phyloP scores from a whole-genome alignment of 352 stramenopile genomes.

The Discostella stelligera region DNA sequence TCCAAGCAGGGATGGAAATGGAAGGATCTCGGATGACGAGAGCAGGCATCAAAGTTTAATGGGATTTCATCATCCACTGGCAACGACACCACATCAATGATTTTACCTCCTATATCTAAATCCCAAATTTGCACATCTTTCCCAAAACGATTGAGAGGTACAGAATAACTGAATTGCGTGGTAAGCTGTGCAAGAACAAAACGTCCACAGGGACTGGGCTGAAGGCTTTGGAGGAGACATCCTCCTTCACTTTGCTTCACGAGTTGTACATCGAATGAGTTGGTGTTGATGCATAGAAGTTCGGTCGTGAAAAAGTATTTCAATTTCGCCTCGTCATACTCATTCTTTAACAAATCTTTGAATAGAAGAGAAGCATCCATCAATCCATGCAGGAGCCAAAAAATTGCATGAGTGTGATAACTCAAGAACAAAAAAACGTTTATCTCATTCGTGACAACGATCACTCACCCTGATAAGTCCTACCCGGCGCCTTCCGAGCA shows the following conservation, averaged over 20 bases:
- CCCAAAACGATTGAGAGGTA: conserved; percentile 42
- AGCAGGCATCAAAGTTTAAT: conserved; percentile 46
- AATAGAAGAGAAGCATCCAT: background rate
- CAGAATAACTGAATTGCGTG: conserved; percentile 44
- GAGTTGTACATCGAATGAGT: background rate
- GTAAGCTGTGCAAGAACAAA: conserved; percentile 29
- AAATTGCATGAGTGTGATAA: background rate
- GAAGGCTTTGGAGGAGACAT: conserved; percentile 24
- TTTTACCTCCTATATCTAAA: conserved; percentile 10
- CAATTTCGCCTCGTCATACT: conserved; percentile 44
- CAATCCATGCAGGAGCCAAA: background rate
- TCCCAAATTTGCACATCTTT: conserved; percentile 50
- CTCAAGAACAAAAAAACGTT: background rate
- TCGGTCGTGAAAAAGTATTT: conserved; percentile 42
- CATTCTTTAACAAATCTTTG: conserved; percentile 49
- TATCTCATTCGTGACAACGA: background rate
- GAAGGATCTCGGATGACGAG: conserved; percentile 41
- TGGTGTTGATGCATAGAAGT: conserved; percentile 29
- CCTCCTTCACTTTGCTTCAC: conserved; percentile 35
- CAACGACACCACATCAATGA: conserved; percentile 16
- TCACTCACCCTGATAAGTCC: conserved; percentile 48
- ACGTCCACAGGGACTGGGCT: conserved; percentile 31
- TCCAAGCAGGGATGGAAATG: conserved; percentile 37
- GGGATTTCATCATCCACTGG: conserved; percentile 57
- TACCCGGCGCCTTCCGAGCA: conserved; percentile 41